Base-by-base conservation (phyloP, 2,329 filamentous ascomycete genomes). In the Talaromyces sp. region DNA sequence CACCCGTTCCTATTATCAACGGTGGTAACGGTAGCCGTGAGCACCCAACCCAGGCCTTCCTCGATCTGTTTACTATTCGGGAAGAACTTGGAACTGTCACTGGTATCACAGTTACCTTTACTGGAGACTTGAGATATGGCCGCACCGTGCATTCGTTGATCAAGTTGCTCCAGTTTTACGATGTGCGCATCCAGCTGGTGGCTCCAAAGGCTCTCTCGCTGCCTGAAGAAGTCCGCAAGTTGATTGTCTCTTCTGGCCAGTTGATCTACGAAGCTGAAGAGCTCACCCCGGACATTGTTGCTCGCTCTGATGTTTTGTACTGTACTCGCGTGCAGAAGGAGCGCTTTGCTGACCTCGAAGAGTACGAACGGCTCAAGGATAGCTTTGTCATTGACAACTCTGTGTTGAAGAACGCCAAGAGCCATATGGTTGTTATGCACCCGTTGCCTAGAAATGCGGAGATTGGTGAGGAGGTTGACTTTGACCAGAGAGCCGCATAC, bases 301-400 rank as follows among this genome's bases (percentile, higher is more conserved):
- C 89, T 18, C 85, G 85, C 67, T 94, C 89, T 62, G 95, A 99
- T 70, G 94, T 99, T 4, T 83, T 99, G 53, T 99, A 99, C 83
- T 97, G 92, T 81, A 99, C 95, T 1, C 88, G 95, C 16, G 90
- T 99, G 68, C 95, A 99, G 79, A 95, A 95, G 79, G 95, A 99
- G 83, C 87, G 95, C 30, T 99, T 99, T 82, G 83, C 88, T n/a
- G 89, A 88, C 69, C 76, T 88, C 57, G 85, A 84, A 51, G 88
- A 91, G 70, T 99, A 96, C 75, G 92, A 98, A 80, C 81, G 83
- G 62, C 87, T 98, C 69, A 96, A 96, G 87, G 87, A 94, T 76
- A 86, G 87, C 64, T 94, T 97, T 76, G 83, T 96, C 62, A 88
- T 99, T 64, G 91, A 96, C 81, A 96, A 97, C 75, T 87, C 87